These are phyloP conservation scores for Lachnellula occidentalis DNA, from an alignment of 2,329 filamentous ascomycete genomes.

Conservation along the genomic window DNA sequence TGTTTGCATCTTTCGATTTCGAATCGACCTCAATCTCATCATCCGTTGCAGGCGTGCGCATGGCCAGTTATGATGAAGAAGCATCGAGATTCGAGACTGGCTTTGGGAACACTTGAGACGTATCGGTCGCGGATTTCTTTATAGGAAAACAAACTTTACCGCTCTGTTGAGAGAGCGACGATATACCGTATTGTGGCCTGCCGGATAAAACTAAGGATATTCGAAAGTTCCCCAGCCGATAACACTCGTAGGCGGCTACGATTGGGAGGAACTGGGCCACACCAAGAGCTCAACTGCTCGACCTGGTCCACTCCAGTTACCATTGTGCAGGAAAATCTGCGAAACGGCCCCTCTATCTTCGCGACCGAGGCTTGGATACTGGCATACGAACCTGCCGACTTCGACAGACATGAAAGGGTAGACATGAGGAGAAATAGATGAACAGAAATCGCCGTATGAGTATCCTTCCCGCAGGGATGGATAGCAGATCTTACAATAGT, in stretches of 20 bases:
- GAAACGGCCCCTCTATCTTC: background rate
- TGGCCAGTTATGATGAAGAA: slow-evolving; percentile 28
- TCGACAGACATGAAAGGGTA: slow-evolving; percentile 5
- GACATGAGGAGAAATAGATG: slow-evolving; percentile 24
- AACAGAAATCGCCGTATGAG: slow-evolving; percentile 33
- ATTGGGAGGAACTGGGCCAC: background rate
- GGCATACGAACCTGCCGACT: background rate
- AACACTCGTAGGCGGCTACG: background rate
- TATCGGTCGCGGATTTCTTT: slow-evolving; percentile 10
- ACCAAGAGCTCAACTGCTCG: background rate
- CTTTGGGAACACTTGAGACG: slow-evolving; percentile 26
- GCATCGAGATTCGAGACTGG: slow-evolving; percentile 21
- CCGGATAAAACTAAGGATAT: background rate
- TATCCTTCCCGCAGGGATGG: slow-evolving; percentile 41
- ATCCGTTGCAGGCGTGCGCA: slow-evolving; percentile 10
- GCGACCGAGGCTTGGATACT: background rate
- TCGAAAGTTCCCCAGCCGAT: background rate
- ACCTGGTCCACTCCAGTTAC: slow-evolving; percentile 4
- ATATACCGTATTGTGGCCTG: background rate
- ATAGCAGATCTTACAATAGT: slow-evolving; percentile 37
- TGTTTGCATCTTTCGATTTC: background rate
- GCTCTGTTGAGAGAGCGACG: background rate
- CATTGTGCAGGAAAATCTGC: background rate
- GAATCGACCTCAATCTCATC: background rate
- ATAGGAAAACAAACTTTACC: background rate